Base-by-base conservation (phyloP, 345 rosid genomes). In the Triadica sebifera region DNA sequence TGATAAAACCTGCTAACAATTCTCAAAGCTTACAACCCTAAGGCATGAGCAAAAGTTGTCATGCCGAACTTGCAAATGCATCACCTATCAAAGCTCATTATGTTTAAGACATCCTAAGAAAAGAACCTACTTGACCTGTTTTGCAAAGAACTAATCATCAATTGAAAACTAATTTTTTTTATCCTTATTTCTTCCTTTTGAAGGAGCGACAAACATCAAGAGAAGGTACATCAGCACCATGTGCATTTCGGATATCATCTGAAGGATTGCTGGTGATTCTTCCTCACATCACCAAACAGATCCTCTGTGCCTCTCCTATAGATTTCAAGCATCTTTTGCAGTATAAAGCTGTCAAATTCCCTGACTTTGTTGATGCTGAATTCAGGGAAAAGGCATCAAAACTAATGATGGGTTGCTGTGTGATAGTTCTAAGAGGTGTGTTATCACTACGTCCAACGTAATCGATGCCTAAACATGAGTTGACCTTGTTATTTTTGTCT, bases 201-300 rank as follows among this genome's bases (percentile, higher is more conserved):
- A 47, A 95, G 97, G 98, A 91, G 84, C 87, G 94, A 37, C 99
- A 95, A 83, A 77, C 98, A n/a, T 85, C 98, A 41, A 87, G 84
- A 75, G 98, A 88, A 82, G 97, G 94, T 58, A 82, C 84, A 71
- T 60, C 87, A 43, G 87, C 86, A 12, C 88, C 91, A 68, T 95
- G 99, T 84, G 56, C 84, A 63, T 95, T 93, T 76, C 88, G 98
- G 58, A 93, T 95, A 88, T 91, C 99, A 5, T 95, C 98, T 29
- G 99, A 95, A 72, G 97, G 99, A 45, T 82, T 95, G 81, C 94
- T 93, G 0, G 85, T 90, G 76, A 86, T 91, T 83, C 98, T 95
- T 74, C 97, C 98, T 5, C 89, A 85, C 82, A 77, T 95, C 67
- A 93, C 93, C 56, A 91, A 88, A 73, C 99, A 95, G 79, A 85